phyloP scores from a whole-genome alignment of 2,329 filamentous ascomycete genomes.

The Graphilbum fragrans region DNA sequence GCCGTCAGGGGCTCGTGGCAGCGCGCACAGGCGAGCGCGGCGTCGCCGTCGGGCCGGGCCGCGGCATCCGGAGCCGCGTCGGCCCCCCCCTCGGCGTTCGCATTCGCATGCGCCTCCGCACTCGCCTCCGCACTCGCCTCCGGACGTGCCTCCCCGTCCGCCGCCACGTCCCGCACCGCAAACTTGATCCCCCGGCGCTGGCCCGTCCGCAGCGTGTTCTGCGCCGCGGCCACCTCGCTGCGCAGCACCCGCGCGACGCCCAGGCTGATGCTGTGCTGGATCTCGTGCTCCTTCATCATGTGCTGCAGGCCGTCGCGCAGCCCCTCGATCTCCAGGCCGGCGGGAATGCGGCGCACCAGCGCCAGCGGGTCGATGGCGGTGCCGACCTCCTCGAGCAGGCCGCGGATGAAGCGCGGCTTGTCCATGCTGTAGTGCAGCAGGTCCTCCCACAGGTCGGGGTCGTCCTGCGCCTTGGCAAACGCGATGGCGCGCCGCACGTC shows the following conservation, averaged over 20 bases:
- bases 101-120: not conserved
- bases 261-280: constrained; percentile 83
- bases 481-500: constrained; percentile 88
- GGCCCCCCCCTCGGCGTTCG: not conserved
- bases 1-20: constrained; percentile 45
- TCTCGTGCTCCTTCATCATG: constrained; percentile 91
- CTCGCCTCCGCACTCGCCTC: not conserved
- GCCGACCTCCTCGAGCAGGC: constrained; percentile 83
- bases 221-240: constrained; percentile 76
- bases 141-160: not conserved
- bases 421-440: constrained; percentile 95
- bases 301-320: constrained; percentile 77
- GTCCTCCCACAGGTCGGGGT: constrained; percentile 89
- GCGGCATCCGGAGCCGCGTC: not conserved
- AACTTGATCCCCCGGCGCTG: constrained; percentile 84
- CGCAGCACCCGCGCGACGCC: constrained; percentile 79
- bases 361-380: constrained; percentile 88
- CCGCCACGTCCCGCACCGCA: constrained; percentile 56
- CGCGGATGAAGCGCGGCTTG: constrained; percentile 88
- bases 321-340: constrained; percentile 85
- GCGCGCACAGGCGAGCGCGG: constrained; percentile 46
- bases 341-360: constrained; percentile 80
- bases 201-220: constrained; percentile 67
- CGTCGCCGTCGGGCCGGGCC: too few relatives aligned
- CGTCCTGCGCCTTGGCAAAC: constrained; percentile 88